These are phyloP conservation scores for Hymenoscyphus fructigenus DNA, from an alignment of 2,329 filamentous ascomycete species.

Conservation along the genomic window DNA sequence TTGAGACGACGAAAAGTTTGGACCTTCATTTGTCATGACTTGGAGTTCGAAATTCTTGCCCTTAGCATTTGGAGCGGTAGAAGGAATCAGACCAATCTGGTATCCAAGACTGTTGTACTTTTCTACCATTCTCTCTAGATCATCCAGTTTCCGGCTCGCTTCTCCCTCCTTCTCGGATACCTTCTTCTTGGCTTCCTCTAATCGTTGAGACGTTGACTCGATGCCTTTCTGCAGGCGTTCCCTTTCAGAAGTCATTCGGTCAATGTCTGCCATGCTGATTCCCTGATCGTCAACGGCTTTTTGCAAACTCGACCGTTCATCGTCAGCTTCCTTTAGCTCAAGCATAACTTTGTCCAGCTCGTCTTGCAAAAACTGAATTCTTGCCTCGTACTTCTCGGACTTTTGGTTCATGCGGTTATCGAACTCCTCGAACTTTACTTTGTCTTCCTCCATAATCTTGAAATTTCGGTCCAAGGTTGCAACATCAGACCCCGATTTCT, in stretches of 20 bases:
- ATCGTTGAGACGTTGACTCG: slow-evolving; percentile 69
- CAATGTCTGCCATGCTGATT: slow-evolving; percentile 96
- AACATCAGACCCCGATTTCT: slow-evolving; percentile 82
- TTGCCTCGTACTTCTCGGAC: slow-evolving; percentile 82
- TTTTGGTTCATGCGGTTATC: slow-evolving; percentile 81
- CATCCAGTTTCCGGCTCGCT: slow-evolving; percentile 80
- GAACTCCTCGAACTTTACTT: slow-evolving; percentile 92
- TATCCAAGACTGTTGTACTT: slow-evolving; percentile 93
- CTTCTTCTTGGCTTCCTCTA: slow-evolving; percentile 82
- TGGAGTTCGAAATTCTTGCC: slow-evolving; percentile 81
- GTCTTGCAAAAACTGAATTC: slow-evolving; percentile 78
- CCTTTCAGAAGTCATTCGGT: slow-evolving; percentile 95
- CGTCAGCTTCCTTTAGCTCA: slow-evolving; percentile 77
- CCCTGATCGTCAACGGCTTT: slow-evolving; percentile 87
- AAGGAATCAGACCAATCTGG: slow-evolving; percentile 85
- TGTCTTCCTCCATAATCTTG: slow-evolving; percentile 92
- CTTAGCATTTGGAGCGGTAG: slow-evolving; percentile 80
- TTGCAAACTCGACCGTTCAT: slow-evolving; percentile 77
- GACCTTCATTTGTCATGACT: slow-evolving; percentile 74
- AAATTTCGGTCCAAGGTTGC: slow-evolving; percentile 84
- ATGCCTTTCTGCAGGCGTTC: slow-evolving; percentile 90
- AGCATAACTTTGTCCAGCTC: slow-evolving; percentile 76
- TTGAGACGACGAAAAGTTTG: slow-evolving; percentile 71
- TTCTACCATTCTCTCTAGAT: slow-evolving; percentile 87
- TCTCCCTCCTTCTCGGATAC: slow-evolving; percentile 87